These are phyloP conservation scores for Debaryomyces fabryi DNA, from an alignment of 1,139 yeast genomes.

Conservation along the genomic window DNA sequence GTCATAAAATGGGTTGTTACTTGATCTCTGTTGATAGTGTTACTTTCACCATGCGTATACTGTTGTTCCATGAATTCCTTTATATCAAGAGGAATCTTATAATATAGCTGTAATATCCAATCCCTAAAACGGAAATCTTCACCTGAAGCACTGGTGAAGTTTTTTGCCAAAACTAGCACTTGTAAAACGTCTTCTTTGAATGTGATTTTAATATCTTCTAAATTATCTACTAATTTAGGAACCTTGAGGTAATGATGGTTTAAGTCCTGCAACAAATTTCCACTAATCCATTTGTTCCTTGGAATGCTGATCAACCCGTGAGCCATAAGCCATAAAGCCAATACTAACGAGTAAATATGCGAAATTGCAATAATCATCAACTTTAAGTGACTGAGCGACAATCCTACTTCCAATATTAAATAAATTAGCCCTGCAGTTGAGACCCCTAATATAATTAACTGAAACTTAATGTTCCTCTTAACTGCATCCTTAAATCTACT, in stretches of 20 bases:
- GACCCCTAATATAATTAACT: conserved; percentile 55
- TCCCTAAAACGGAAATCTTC: conserved; percentile 40
- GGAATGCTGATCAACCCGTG: conserved; percentile 78
- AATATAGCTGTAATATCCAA: conserved; percentile 41
- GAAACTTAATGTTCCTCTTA: conserved; percentile 60
- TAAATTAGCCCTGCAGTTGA: conserved; percentile 62
- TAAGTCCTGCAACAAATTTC: conserved; percentile 42
- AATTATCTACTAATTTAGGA: conserved; percentile 59
- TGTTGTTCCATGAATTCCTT: conserved; percentile 40
- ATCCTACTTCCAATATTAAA: conserved; percentile 52
- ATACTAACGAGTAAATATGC: conserved; percentile 74
- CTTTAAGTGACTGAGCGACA: conserved; percentile 55
- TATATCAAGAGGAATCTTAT: conserved; percentile 39
- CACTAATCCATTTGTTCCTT: conserved; percentile 55
- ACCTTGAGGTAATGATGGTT: conserved; percentile 54
- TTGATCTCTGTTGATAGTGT: conserved; percentile 37
- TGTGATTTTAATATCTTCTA: conserved; percentile 65
- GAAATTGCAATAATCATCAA: conserved; percentile 74
- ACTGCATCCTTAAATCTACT: conserved; percentile 59
- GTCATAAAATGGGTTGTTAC: conserved; percentile 38
- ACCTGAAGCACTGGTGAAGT: conserved; percentile 36
- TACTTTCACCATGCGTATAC: conserved; percentile 24
- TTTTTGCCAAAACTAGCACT: conserved; percentile 50
- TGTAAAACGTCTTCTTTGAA: conserved; percentile 68
- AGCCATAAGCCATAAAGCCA: conserved; percentile 85